phyloP scores from a whole-genome alignment of 768 basidiomycete species.

The Suillus americanus region DNA sequence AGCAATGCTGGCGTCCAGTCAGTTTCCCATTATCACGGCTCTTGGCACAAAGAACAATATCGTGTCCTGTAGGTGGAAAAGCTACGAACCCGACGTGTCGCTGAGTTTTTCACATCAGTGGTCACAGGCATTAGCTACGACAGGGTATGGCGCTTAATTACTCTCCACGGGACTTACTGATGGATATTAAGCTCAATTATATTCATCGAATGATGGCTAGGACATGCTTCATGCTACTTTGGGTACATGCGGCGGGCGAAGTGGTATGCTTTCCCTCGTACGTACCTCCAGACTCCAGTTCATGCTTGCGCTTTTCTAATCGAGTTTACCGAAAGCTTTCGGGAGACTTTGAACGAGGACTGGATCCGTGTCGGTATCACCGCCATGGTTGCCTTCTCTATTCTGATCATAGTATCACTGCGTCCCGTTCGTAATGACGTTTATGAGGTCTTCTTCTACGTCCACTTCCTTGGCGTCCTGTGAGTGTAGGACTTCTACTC shows the following conservation, averaged over 20 bases:
- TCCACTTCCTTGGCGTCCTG: slow-evolving; percentile 45
- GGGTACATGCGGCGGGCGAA: slow-evolving; percentile 43
- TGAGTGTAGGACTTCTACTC: slow-evolving; percentile 18
- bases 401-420: slow-evolving; percentile 43
- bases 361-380: slow-evolving; percentile 34
- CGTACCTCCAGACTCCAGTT: neutral
- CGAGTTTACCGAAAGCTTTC: slow-evolving; percentile 4
- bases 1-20: slow-evolving; percentile 31
- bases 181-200: slow-evolving; percentile 30
- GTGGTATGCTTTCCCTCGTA: slow-evolving; percentile 12
- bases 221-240: slow-evolving; percentile 43
- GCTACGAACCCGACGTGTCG: neutral
- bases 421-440: slow-evolving; percentile 47
- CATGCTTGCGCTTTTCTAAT: neutral
- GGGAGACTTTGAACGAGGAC: neutral
- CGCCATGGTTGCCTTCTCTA: slow-evolving; percentile 37
- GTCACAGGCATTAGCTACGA: slow-evolving; percentile 23
- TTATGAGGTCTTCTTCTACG: slow-evolving; percentile 51
- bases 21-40: slow-evolving; percentile 40
- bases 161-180: neutral
- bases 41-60: slow-evolving; percentile 45
- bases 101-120: slow-evolving; percentile 10
- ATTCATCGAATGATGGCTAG: slow-evolving; percentile 49
- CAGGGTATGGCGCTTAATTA: slow-evolving; percentile 11
- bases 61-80: slow-evolving; percentile 16